These are phyloP conservation scores for Podospora pseudoanserina DNA, from an alignment of 495 filamentous ascomycete species.

Conservation along the genomic window DNA sequence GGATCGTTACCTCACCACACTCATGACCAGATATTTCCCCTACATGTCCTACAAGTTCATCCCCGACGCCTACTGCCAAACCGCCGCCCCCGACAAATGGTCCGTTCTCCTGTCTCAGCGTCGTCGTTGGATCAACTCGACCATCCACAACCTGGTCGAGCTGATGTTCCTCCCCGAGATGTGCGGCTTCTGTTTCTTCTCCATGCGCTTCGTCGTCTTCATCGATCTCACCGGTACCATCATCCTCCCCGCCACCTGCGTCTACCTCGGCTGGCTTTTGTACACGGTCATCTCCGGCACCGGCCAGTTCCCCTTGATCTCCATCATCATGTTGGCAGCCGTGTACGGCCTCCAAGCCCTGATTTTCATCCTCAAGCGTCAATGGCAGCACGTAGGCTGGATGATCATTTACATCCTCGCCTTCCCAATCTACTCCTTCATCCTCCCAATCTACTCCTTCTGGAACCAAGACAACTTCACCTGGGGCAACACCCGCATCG, in stretches of 20 bases:
- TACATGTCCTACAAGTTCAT: constrained; percentile 95
- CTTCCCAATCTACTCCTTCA: constrained; percentile 88
- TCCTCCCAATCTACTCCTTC: constrained; percentile 95
- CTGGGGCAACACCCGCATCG: constrained; percentile 97
- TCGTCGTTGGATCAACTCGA: constrained; percentile 98
- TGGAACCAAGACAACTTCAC: constrained; percentile 99
- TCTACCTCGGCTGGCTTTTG: constrained; percentile 86
- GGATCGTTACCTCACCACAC: constrained; percentile 93
- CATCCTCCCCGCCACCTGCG: constrained; percentile 86
- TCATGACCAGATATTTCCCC: constrained; percentile 98
- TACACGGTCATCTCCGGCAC: constrained; percentile 68
- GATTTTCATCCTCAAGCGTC: constrained; percentile 91
- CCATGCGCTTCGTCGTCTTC: constrained; percentile 96
- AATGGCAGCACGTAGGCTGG: constrained; percentile 98
- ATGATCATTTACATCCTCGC: constrained; percentile 97
- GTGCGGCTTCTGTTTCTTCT: constrained; percentile 98
- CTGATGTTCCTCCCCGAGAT: constrained; percentile 83
- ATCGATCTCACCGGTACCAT: constrained; percentile 92
- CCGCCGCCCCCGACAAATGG: constrained; percentile 91
- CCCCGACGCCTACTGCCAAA: constrained; percentile 85
- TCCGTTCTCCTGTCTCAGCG: constrained; percentile 88
- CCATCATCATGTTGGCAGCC: constrained; percentile 79
- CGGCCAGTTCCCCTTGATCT: constrained; percentile 80
- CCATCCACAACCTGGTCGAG: constrained; percentile 91
- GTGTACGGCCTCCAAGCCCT: constrained; percentile 94